Conservation (phyloP, 148 eudicot species). For the Chenopodium formosanum region DNA sequence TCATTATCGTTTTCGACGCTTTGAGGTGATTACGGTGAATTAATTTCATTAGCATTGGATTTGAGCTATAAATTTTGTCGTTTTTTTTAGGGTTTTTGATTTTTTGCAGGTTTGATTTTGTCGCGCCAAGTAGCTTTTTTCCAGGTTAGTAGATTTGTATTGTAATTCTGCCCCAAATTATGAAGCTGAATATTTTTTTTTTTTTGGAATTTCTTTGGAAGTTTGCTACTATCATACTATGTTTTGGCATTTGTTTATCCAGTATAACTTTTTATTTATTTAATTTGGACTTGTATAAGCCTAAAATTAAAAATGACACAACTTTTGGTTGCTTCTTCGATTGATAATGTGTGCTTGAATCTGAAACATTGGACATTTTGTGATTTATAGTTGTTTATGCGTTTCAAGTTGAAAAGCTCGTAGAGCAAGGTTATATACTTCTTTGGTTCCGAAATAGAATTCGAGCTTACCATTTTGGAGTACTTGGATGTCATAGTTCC, state of each 20-base stretch:
- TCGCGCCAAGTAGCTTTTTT: constrained; percentile 89
- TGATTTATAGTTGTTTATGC: background rate
- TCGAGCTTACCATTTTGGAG: background rate
- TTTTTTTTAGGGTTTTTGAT: background rate
- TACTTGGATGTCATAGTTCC: background rate
- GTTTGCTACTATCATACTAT: no score
- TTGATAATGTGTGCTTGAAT: background rate
- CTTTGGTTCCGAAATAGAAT: background rate
- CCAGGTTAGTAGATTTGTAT: constrained; percentile 45
- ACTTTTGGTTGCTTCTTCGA: background rate
- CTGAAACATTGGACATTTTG: background rate
- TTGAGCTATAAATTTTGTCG: background rate
- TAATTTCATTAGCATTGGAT: background rate
- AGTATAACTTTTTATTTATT: background rate
- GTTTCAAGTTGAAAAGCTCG: background rate
- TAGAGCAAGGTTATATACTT: background rate
- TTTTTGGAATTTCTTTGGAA: background rate
- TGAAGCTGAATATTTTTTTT: background rate
- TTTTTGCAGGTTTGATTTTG: constrained; percentile 76
- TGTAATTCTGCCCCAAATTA: background rate
- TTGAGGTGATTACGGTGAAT: constrained; percentile 42
- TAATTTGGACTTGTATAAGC: background rate
- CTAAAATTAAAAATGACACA: no score
- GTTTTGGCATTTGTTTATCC: no score
- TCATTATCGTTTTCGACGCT: constrained; percentile 87